These are phyloP conservation scores for Aspergillus latus DNA, from an alignment of 2,329 filamentous ascomycete genomes.

Conservation along the genomic window DNA sequence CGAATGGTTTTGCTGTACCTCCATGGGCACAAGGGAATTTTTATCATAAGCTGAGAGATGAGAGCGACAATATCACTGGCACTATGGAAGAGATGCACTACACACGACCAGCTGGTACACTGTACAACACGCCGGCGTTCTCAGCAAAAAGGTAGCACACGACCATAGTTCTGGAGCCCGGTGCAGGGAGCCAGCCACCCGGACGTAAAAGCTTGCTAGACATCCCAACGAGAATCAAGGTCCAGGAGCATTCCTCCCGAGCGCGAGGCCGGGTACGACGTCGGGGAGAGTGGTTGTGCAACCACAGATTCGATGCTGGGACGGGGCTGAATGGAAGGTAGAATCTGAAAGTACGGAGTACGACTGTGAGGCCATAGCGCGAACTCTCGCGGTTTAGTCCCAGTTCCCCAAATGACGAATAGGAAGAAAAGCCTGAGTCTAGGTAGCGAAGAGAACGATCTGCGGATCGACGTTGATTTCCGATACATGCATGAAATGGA, in stretches of 20 bases:
- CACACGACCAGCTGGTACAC: not conserved
- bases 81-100: not conserved
- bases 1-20: too few relatives aligned
- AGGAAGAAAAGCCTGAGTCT: not conserved
- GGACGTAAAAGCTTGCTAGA: too few relatives aligned
- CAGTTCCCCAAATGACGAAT: not conserved
- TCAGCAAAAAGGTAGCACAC: not conserved
- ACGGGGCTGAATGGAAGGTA: not conserved
- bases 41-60: too few relatives aligned
- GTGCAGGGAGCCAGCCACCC: not conserved
- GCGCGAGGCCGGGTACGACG: not conserved
- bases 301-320: not conserved
- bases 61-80: too few relatives aligned
- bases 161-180: not conserved
- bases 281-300: constrained; percentile 2
- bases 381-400: not conserved
- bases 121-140: not conserved
- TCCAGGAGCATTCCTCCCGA: not conserved
- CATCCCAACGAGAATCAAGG: not conserved
- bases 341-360: not conserved
- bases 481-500: constrained; percentile 7
- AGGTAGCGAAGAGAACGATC: constrained; percentile 11
- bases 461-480: constrained; percentile 20
- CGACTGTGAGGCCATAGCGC: not conserved
- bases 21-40: too few relatives aligned